Base-by-base conservation (phyloP, 2,329 filamentous ascomycete genomes). In the Hortaea sp. region DNA sequence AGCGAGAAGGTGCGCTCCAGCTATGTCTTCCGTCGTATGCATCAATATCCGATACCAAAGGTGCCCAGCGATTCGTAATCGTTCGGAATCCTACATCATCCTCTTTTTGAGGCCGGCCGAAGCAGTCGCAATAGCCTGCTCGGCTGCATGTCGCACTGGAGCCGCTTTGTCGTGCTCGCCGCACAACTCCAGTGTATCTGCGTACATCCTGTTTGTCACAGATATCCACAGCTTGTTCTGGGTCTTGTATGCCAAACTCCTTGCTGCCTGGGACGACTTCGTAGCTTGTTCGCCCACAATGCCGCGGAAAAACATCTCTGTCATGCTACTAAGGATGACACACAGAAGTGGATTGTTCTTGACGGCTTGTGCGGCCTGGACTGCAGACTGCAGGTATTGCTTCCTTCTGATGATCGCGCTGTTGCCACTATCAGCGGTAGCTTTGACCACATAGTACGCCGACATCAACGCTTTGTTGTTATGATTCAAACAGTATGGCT, bases 261-360 rank as follows among this genome's bases (percentile, higher is more conserved):
- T 76, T 52, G 49, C 69, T 56, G 50, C 72, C 54, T 46, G 71
- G 47, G 61, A 65, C 40, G 75, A 76, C 48, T 73, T 73, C 39
- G 75, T 67, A 1, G 78, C 67, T 53, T 74, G 71, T 34, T 69
- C 67, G 42, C 88, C 88, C 4, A 94, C 79, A 10, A 89, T 83
- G 49, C 84, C 84, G 40, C 83, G 82, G 64, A 89, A 95, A 58
- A 95, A 84, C 43, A 81, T 78, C 59, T 77, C 81, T 44, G 85
- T 84, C 84, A 95, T 94, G 53, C 92, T 82, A 55, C 82, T 88
- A 49, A 95, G 77, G 5, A 84, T 82, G 53, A 95, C 84, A 41
- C 82, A 82, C n/a, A 88, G 76, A 45, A 89, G 83, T 53, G 94
- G 85, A 29, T 79, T 79, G 62, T 95, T 95, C 45, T 74, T 73